Evolutionary conservation across 2,329 filamentous ascomycete species (phyloP).

Genomic region (Botrytis deweyae): DNA sequence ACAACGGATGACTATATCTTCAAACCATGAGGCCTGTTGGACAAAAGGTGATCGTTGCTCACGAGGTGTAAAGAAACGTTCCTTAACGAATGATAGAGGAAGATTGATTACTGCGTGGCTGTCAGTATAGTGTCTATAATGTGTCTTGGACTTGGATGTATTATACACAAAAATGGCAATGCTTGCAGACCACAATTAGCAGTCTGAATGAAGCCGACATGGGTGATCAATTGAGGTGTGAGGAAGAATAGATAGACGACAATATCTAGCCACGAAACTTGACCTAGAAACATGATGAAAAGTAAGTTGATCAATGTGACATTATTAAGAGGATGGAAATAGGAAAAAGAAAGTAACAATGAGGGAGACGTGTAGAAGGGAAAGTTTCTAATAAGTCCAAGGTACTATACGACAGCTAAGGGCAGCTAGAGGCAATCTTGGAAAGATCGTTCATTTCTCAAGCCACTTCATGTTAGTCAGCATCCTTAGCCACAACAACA

Average conservation of each 20-base stretch:
- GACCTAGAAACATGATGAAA: conserved; percentile 64
- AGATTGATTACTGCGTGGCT: conserved; percentile 52
- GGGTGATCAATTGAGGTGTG: conserved; percentile 67
- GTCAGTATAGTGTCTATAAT: conserved; percentile 21
- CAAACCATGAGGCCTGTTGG: conserved; percentile 68
- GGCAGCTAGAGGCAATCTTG: background rate
- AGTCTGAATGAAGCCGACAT: conserved; percentile 62
- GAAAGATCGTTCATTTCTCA: background rate
- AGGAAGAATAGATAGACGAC: conserved; percentile 69
- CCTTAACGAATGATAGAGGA: conserved; percentile 57
- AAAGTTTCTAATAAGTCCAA: background rate
- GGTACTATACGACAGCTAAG: background rate
- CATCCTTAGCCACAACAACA: background rate
- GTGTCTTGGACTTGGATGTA: background rate
- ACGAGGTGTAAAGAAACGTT: conserved; percentile 52
- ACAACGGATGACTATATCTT: conserved; percentile 74
- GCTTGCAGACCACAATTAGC: conserved; percentile 57
- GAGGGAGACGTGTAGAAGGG: background rate
- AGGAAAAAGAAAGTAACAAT: background rate
- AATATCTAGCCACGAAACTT: conserved; percentile 75
- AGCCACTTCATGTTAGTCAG: background rate
- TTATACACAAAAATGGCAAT: conserved; percentile 68
- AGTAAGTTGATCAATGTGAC: background rate
- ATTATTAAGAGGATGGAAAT: background rate
- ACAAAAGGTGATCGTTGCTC: conserved; percentile 59